A percentile compares a stretch with the other conserved stretches of the same genome.
These are phyloP conservation scores for Batkoa obscura DNA, from an alignment of 371 early-diverging fungal genomes.

Conservation along the genomic window DNA sequence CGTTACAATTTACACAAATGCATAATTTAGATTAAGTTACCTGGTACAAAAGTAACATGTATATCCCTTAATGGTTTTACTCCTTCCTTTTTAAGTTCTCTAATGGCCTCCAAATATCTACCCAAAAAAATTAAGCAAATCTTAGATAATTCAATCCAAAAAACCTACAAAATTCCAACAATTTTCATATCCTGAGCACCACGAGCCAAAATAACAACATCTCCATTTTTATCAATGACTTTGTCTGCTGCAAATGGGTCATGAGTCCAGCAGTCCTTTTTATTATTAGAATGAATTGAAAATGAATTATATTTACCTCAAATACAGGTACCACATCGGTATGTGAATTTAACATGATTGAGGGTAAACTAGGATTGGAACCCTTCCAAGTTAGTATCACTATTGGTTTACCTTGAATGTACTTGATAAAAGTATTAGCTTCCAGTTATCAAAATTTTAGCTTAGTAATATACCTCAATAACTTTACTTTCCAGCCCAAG, in stretches of 20 bases:
- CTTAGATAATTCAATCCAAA: neutral
- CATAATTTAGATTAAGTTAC: conserved; percentile 10
- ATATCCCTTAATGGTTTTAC: conserved; percentile 34
- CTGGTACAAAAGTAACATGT: conserved; percentile 49
- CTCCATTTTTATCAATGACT: conserved; percentile 19
- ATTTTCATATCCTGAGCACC: conserved; percentile 80
- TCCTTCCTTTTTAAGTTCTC: conserved; percentile 26
- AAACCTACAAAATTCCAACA: conserved; percentile 33
- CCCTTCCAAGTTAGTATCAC: conserved; percentile 46
- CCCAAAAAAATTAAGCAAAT: neutral
- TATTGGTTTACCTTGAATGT: conserved; percentile 40
- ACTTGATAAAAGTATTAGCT: conserved; percentile 4
- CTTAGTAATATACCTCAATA: conserved; percentile 19
- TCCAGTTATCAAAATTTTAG: neutral
- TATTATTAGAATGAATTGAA: neutral
- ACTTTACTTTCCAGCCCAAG: conserved; percentile 28
- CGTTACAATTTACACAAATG: no score
- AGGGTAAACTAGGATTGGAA: conserved; percentile 22
- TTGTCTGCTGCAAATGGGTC: conserved; percentile 54
- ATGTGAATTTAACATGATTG: conserved; percentile 58
- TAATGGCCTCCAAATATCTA: conserved; percentile 54
- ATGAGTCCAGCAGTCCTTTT: conserved; percentile 38
- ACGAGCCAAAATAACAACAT: conserved; percentile 49
- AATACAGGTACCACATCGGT: conserved; percentile 74
- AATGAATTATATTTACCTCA: conserved; percentile 10